These are phyloP conservation scores for Xylaria sp. DNA, from an alignment of 2,329 filamentous ascomycete species.

Conservation along the genomic window DNA sequence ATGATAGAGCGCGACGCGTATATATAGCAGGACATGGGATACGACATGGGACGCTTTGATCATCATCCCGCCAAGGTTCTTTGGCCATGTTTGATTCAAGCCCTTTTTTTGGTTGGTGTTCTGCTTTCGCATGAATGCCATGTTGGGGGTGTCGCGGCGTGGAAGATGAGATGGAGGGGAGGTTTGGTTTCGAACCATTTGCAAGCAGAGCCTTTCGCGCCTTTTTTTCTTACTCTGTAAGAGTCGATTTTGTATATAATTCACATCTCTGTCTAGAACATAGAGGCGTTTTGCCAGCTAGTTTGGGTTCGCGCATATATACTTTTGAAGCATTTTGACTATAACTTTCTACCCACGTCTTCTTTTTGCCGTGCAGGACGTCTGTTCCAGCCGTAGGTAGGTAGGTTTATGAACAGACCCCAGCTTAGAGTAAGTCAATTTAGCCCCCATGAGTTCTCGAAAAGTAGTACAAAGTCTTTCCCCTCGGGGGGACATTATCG, in stretches of 20 bases:
- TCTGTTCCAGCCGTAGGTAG: too few species aligned
- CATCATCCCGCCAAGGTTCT: neutral
- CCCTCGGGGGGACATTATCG: neutral
- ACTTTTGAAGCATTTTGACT: slow-evolving; percentile 24
- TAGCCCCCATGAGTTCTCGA: neutral
- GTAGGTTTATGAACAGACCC: too few species aligned
- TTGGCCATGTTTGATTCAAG: slow-evolving; percentile 3
- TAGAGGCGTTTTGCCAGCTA: slow-evolving; percentile 33
- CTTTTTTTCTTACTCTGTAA: slow-evolving; percentile 12
- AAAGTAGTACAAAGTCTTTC: neutral
- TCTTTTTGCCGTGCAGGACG: neutral
- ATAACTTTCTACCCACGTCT: slow-evolving; percentile 3
- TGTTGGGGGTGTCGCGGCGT: slow-evolving; percentile 10
- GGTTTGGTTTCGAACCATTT: neutral
- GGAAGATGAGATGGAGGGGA: slow-evolving; percentile 14
- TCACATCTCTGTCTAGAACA: slow-evolving; percentile 34
- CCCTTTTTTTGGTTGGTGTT: neutral
- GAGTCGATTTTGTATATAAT: slow-evolving; percentile 28
- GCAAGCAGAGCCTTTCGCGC: slow-evolving; percentile 13
- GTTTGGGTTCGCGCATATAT: slow-evolving; percentile 13
- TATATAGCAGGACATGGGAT: slow-evolving; percentile 23
- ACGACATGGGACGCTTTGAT: neutral
- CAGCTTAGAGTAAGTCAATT: too few species aligned
- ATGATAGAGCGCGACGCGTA: slow-evolving; percentile 1
- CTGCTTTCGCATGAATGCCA: neutral